Evolutionary conservation across 306 rosid species (phyloP).

Genomic region (cucumber (Cucumis sativus)): DNA sequence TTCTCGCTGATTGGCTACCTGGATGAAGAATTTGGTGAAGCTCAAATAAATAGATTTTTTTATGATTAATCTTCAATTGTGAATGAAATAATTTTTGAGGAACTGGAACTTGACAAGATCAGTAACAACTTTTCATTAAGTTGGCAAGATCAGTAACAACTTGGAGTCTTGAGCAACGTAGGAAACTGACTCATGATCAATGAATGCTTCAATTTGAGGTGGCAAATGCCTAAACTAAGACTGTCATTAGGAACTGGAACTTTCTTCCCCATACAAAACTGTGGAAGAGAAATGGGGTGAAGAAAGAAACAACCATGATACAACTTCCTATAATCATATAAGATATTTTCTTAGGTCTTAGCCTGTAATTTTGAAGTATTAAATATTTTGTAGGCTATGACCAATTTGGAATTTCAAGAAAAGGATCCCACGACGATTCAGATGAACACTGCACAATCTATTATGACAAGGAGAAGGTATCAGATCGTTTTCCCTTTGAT

Average conservation of each 20-base stretch:
- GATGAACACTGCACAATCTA: conserved; percentile 93
- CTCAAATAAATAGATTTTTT: neutral
- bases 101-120: no score
- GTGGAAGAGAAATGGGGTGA: neutral
- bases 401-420: conserved; percentile 80
- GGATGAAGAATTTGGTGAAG: neutral
- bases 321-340: neutral
- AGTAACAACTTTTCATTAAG: neutral
- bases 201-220: neutral
- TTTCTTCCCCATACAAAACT: neutral
- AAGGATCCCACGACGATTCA: conserved; percentile 68
- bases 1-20: neutral
- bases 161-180: neutral
- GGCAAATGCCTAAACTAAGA: neutral
- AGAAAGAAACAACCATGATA: neutral
- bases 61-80: neutral
- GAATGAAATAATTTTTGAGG: neutral
- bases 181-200: neutral
- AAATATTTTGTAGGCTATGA: conserved; percentile 50
- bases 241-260: neutral
- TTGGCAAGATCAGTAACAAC: neutral
- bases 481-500: conserved; percentile 1
- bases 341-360: neutral
- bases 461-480: conserved; percentile 82
- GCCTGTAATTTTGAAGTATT: conserved; percentile 9